Evolutionary conservation across 495 filamentous ascomycete genomes (phyloP), one percentile per base, ranked within the genome.

Genomic region (Daldinia vernicosa): DNA sequence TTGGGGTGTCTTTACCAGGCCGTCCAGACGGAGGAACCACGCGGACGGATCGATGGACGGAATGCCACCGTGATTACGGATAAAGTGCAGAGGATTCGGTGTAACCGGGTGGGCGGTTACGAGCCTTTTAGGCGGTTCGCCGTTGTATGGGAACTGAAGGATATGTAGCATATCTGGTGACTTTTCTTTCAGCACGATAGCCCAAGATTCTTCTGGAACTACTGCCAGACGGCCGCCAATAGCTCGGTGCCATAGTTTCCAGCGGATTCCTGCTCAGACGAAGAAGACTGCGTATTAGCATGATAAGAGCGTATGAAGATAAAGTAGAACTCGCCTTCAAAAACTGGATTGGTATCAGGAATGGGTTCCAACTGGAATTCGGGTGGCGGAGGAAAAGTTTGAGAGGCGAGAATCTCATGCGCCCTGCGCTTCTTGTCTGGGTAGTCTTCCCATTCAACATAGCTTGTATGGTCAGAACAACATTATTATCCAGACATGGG

Each of bases 81-180:
- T 87, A 65, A 90, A 91, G 67, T 87, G 85, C 6, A 89, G 80
- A 5, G 81, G 59, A 55, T 90, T 91, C 0, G 83, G 81, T 0
- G 89, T 91, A 67, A 92, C 81, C 2, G 79, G 76, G n/a, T 85
- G 78, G 19, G 79, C 74, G 0, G 84, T 85, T 4, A 84, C 77
- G 1, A 84, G 79, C 58, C 68, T 78, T 66, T 85, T 82, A 7
- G 87, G 88, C 0, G 89, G 84, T 65, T 92, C 90, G 7, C 89
- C 90, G 47, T 91, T 91, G 78, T 91, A 92, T 0, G 89, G 90
- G 66, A 91, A 92, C 67, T 91, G 84, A 2, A 92, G 79, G 4
- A 91, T 80, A 76, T 92, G 90, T 15, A 88, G 75, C 89, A 91
- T 91, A 69, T 90, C 89, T 1, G 78, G 70, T 63, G 85, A 80